Evolutionary conservation across 1,284 basidiomycete species (phyloP).

Genomic region (Tilletia indica): DNA sequence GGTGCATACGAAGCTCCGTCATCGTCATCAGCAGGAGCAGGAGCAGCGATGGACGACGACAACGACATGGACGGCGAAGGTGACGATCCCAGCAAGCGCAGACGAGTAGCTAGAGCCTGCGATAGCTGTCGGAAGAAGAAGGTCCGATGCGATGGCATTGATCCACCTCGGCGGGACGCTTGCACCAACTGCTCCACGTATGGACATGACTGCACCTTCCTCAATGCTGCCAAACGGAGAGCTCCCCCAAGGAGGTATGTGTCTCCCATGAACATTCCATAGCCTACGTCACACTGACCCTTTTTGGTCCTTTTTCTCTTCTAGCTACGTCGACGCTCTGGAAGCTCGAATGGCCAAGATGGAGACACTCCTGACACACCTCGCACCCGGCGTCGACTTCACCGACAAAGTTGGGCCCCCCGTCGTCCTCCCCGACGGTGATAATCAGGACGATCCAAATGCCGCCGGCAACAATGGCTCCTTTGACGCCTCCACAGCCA

Average conservation of each 20-base stretch:
- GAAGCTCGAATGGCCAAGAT: constrained; percentile 47
- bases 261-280: neutral
- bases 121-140: constrained; percentile 48
- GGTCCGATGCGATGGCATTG: constrained; percentile 46
- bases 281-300: neutral
- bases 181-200: constrained; percentile 47
- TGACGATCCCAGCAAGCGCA: constrained; percentile 7
- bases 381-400: constrained; percentile 48
- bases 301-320: constrained; percentile 11
- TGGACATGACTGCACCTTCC: constrained; percentile 47
- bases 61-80: neutral
- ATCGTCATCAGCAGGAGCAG: neutral
- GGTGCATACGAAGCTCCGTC: too few relatives aligned
- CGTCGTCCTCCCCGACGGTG: constrained; percentile 34
- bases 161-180: constrained; percentile 34
- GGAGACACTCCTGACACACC: constrained; percentile 35
- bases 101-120: neutral
- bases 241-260: constrained; percentile 28
- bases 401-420: constrained; percentile 43
- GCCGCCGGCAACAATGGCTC: neutral
- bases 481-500: neutral
- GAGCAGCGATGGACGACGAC: neutral
- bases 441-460: constrained; percentile 31
- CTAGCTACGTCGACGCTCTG: constrained; percentile 47
- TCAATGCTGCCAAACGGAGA: constrained; percentile 38